Evolutionary conservation across 768 basidiomycete species (phyloP).

Genomic region (Suillus decipiens): DNA sequence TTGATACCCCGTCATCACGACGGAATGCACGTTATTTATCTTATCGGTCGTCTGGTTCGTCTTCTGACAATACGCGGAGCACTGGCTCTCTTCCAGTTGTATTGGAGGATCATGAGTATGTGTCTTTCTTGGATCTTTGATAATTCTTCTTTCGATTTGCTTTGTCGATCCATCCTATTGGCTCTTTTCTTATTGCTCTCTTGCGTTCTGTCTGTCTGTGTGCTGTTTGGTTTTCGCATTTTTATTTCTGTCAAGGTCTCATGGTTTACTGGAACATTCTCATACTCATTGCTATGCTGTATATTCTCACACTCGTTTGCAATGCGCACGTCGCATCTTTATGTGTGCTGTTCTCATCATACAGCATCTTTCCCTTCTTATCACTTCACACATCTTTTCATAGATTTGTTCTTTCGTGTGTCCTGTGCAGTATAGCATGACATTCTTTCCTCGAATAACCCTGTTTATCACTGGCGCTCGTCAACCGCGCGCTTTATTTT

Average conservation of each 20-base stretch:
- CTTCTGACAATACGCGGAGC: background rate
- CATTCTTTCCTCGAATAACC: background rate
- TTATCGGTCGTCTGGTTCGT: conserved; percentile 4
- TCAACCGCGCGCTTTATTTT: background rate
- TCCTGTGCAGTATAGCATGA: conserved; percentile 1
- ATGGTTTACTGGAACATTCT: conserved; percentile 1
- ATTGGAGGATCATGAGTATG: conserved; percentile 15
- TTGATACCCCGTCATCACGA: background rate
- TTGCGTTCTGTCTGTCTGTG: background rate
- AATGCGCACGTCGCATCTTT: background rate
- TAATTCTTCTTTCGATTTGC: too few relatives aligned
- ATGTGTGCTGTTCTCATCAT: background rate
- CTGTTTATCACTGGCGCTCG: background rate
- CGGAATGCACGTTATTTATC: conserved; percentile 2
- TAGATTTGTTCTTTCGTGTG: background rate
- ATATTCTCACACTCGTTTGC: conserved; percentile 4
- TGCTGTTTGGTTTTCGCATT: background rate
- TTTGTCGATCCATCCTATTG: background rate
- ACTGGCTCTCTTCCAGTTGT: conserved; percentile 9
- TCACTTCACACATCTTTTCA: conserved; percentile 1
- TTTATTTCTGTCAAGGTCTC: background rate
- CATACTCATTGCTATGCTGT: conserved; percentile 2
- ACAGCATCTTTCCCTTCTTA: conserved; percentile 6
- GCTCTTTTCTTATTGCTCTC: background rate
- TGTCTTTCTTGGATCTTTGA: conserved; percentile 13